A percentile compares a stretch with the other conserved stretches of the same genome.
phyloP scores from a whole-genome alignment of 768 basidiomycete genomes.

The Panus rudis region DNA sequence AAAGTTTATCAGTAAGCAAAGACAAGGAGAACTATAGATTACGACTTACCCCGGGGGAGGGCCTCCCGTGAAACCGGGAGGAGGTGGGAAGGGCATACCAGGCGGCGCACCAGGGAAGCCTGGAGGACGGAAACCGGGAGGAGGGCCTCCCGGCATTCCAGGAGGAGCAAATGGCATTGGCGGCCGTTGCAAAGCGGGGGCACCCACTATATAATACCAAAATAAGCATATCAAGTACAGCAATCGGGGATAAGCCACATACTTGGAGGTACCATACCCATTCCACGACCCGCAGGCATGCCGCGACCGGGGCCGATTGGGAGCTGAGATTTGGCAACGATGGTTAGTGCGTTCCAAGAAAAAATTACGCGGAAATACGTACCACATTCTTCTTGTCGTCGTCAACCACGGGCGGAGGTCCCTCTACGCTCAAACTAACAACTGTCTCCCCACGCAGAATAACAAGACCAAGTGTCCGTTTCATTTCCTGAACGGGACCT shows the following conservation, averaged over 20 bases:
- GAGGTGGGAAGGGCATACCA: constrained; percentile 73
- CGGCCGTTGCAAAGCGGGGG: constrained; percentile 55
- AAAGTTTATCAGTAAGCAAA: neutral
- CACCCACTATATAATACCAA: constrained; percentile 40
- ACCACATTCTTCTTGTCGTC: constrained; percentile 85
- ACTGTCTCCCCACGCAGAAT: constrained; percentile 96
- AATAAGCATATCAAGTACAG: constrained; percentile 4
- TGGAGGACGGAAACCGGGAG: constrained; percentile 79
- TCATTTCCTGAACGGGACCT: constrained; percentile 85
- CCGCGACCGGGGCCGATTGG: constrained; percentile 89
- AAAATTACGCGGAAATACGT: constrained; percentile 23
- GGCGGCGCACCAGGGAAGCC: constrained; percentile 58
- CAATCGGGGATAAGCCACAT: constrained; percentile 22
- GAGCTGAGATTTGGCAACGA: constrained; percentile 41
- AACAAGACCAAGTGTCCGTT: constrained; percentile 92
- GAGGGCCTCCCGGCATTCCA: constrained; percentile 83
- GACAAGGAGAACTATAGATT: neutral
- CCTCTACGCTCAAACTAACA: constrained; percentile 91
- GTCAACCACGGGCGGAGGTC: constrained; percentile 85
- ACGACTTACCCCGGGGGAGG: constrained; percentile 75
- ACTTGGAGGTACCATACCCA: constrained; percentile 92
- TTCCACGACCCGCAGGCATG: constrained; percentile 93
- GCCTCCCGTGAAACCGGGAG: constrained; percentile 73
- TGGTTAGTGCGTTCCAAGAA: constrained; percentile 3
- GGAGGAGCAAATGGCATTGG: constrained; percentile 61